These are phyloP conservation scores for Starmerella stigmatis DNA, from an alignment of 805 yeast genomes.

Conservation along the genomic window DNA sequence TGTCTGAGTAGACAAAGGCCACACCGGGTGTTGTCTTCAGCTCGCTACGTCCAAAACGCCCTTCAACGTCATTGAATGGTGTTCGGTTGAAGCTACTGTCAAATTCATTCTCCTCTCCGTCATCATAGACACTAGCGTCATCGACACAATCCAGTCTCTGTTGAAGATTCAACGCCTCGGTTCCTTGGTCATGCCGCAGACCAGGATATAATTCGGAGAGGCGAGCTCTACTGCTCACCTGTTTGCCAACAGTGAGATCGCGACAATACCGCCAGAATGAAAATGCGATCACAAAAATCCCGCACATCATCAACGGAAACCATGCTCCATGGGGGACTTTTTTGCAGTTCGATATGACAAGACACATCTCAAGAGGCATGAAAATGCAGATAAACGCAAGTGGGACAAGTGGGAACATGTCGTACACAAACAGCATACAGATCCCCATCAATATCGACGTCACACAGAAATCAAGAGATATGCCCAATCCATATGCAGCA, in stretches of 20 bases:
- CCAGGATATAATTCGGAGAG: slow-evolving; percentile 15
- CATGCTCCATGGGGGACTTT: slow-evolving; percentile 53
- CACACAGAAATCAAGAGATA: slow-evolving; percentile 44
- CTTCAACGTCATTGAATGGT: background rate
- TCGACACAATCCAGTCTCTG: background rate
- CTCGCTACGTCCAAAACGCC: background rate
- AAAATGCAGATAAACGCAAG: slow-evolving; percentile 34
- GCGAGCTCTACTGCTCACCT: slow-evolving; percentile 10
- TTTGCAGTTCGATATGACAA: slow-evolving; percentile 40
- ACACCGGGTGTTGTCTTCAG: slow-evolving; percentile 28
- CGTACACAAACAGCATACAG: slow-evolving; percentile 40
- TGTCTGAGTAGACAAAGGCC: slow-evolving; percentile 37
- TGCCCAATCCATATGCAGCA: slow-evolving; percentile 53
- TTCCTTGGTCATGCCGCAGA: background rate
- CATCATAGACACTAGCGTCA: background rate
- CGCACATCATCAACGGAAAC: slow-evolving; percentile 45
- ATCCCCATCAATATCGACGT: slow-evolving; percentile 41
- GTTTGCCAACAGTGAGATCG: slow-evolving; percentile 19
- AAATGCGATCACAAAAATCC: slow-evolving; percentile 33
- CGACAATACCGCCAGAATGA: slow-evolving; percentile 43
- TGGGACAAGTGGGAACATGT: slow-evolving; percentile 32
- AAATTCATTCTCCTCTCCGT: background rate
- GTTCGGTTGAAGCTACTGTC: background rate
- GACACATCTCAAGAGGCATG: slow-evolving; percentile 39
- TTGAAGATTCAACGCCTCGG: background rate